Evolutionary conservation across 208 protist species (phyloP).

Genomic region (Acanthamoeba healyi): DNA sequence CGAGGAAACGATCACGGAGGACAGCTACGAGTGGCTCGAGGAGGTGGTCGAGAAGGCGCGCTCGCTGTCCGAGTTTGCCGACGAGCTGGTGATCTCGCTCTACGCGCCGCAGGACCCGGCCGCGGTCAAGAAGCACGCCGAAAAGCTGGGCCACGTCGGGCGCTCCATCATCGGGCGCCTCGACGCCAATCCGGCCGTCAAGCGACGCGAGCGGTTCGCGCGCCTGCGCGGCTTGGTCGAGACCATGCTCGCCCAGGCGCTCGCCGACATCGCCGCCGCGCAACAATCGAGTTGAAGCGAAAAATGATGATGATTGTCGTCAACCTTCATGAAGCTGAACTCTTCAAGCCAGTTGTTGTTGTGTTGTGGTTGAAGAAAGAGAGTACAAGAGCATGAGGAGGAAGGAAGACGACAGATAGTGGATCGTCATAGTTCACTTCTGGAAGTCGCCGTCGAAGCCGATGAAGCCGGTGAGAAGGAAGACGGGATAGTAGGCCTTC

Average conservation of each 20-base stretch:
- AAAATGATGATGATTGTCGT: background rate
- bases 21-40: slow-evolving; percentile 39
- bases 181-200: slow-evolving; percentile 19
- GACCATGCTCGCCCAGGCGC: slow-evolving; percentile 11
- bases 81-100: slow-evolving; percentile 50
- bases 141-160: background rate
- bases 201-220: background rate
- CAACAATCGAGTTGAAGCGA: background rate
- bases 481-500: slow-evolving; percentile 97
- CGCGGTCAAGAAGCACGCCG: slow-evolving; percentile 7
- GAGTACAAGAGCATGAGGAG: background rate
- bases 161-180: background rate
- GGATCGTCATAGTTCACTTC: background rate
- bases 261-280: background rate
- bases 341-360: background rate
- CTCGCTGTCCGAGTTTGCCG: slow-evolving; percentile 19
- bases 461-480: slow-evolving; percentile 96
- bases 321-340: background rate
- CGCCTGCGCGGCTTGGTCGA: slow-evolving; percentile 18
- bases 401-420: background rate
- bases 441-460: slow-evolving; percentile 97
- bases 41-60: slow-evolving; percentile 22
- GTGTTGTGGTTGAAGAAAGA: background rate
- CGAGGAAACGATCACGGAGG: background rate
- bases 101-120: slow-evolving; percentile 33